A percentile compares a stretch with the other conserved stretches of the same genome.
These are phyloP conservation scores for Neotropicomus parvogracilis DNA, from an alignment of 1,284 basidiomycete genomes.

Conservation along the genomic window DNA sequence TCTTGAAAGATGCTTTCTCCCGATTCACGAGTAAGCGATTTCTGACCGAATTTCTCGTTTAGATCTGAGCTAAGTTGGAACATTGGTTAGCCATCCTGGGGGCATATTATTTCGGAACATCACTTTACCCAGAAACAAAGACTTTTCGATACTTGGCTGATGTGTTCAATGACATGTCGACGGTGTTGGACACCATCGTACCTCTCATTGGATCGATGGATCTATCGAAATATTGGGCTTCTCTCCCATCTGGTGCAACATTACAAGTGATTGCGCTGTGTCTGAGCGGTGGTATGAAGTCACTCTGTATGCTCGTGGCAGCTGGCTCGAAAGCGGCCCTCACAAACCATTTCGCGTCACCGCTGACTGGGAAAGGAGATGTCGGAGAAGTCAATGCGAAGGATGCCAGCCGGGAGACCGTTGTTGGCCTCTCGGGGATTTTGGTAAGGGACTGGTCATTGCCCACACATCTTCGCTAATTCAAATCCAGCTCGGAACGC, in stretches of 20 bases:
- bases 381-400: conserved; percentile 70
- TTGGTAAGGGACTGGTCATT: conserved; percentile 42
- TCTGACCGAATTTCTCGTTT: background rate
- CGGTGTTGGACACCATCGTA: conserved; percentile 57
- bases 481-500: conserved; percentile 49
- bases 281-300: conserved; percentile 51
- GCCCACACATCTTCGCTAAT: conserved; percentile 5
- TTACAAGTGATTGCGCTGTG: conserved; percentile 51
- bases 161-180: conserved; percentile 57
- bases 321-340: conserved; percentile 67
- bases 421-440: conserved; percentile 63
- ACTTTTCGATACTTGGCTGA: conserved; percentile 70
- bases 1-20: conserved; percentile 60
- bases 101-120: conserved; percentile 60
- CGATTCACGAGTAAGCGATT: conserved; percentile 54
- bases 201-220: conserved; percentile 45
- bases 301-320: conserved; percentile 57
- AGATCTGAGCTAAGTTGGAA: background rate
- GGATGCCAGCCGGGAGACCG: conserved; percentile 67
- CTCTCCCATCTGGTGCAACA: conserved; percentile 29
- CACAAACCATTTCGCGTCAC: conserved; percentile 61
- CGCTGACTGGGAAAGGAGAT: conserved; percentile 48
- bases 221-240: conserved; percentile 17
- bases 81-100: conserved; percentile 50
- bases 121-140: conserved; percentile 65